phyloP scores from a whole-genome alignment of 495 filamentous ascomycete genomes.

The Annulohypoxylon stygium region DNA sequence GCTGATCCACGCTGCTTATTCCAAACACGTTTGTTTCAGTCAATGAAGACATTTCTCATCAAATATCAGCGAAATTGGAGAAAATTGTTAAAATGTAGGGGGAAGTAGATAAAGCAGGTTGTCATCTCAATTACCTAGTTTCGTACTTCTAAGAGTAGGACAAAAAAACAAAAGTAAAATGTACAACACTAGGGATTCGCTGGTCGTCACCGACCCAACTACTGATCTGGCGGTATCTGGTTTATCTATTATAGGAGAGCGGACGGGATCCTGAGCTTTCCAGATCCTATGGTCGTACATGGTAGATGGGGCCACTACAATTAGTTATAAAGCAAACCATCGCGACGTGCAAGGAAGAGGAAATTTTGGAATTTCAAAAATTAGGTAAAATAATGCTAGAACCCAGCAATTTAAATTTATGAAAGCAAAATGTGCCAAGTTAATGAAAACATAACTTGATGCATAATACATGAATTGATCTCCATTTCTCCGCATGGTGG shows the following conservation, averaged over 20 bases:
- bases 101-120: no score
- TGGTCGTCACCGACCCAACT: constrained; percentile 65
- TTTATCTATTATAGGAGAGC: constrained; percentile 61
- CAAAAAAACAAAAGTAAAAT: neutral
- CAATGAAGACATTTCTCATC: no score
- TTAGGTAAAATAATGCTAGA: neutral
- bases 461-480: neutral
- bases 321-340: neutral
- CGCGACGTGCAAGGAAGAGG: neutral
- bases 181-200: constrained; percentile 62
- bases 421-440: neutral
- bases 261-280: constrained; percentile 63
- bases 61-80: no score
- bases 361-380: neutral
- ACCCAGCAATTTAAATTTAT: neutral
- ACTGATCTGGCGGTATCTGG: constrained; percentile 57
- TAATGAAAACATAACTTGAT: neutral
- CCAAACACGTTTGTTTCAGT: no score
- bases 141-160: neutral
- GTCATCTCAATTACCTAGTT: no score
- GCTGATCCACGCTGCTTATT: no score
- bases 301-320: neutral
- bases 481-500: constrained; percentile 10
- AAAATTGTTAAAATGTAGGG: no score
- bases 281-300: constrained; percentile 27